Percentiles rank a stretch among this genome's conserved stretches.
phyloP scores from a whole-genome alignment of 768 basidiomycete species.

The Cyclocybe cylindracea region DNA sequence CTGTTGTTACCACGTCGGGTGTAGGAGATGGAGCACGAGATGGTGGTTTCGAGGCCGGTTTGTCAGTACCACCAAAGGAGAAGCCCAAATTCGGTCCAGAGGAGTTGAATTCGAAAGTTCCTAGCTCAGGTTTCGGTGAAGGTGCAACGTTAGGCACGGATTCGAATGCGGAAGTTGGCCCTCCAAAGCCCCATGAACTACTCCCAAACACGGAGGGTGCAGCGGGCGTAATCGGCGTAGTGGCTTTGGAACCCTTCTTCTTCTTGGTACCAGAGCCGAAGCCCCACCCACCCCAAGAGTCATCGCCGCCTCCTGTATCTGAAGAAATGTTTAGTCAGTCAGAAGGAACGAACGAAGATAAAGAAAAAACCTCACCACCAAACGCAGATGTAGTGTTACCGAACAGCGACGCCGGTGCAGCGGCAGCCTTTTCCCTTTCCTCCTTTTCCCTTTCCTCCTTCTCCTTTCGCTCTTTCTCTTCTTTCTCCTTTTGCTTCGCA shows the following conservation, averaged over 20 bases:
- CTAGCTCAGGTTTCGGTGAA: slow-evolving; percentile 10
- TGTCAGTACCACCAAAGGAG: not conserved
- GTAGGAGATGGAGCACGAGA: not conserved
- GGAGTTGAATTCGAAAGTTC: not conserved
- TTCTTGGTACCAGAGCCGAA: slow-evolving; percentile 14
- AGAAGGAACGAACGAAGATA: slow-evolving; percentile 21
- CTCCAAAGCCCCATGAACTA: slow-evolving; percentile 14
- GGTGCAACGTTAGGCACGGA: slow-evolving; percentile 1
- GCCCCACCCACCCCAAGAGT: slow-evolving; percentile 17
- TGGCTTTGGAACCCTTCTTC: slow-evolving; percentile 21
- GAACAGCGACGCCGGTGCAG: slow-evolving; percentile 13
- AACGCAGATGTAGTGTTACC: slow-evolving; percentile 14
- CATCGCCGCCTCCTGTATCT: slow-evolving; percentile 24
- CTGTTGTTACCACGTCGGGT: no score
- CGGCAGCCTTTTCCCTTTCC: slow-evolving; percentile 12
- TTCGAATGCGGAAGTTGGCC: not conserved
- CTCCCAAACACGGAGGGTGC: slow-evolving; percentile 15
- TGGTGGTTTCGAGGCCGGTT: not conserved
- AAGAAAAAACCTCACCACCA: slow-evolving; percentile 23
- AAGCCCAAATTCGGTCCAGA: slow-evolving; percentile 5
- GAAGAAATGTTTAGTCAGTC: slow-evolving; percentile 21
- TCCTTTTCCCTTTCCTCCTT: slow-evolving; percentile 20
- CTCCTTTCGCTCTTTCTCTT: slow-evolving; percentile 8
- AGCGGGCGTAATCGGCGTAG: slow-evolving; percentile 1
- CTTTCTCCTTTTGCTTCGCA: slow-evolving; percentile 9